Evolutionary conservation across 805 yeast genomes (phyloP).

Genomic region (Diddensiella caesifluorescens): DNA sequence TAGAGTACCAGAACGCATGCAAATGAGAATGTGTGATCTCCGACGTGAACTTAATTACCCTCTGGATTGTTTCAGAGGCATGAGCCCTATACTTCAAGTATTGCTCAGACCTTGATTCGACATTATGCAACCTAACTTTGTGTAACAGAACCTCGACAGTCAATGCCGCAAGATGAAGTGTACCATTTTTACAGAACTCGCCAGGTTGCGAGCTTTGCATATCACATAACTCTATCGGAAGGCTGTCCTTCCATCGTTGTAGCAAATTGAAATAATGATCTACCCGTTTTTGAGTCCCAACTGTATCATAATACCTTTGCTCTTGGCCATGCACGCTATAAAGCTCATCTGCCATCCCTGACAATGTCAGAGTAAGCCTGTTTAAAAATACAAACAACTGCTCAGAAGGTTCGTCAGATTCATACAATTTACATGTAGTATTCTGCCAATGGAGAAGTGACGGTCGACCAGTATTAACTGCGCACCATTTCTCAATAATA

Average conservation of each 20-base stretch:
- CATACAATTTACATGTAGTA: constrained; percentile 19
- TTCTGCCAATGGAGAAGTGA: constrained; percentile 21
- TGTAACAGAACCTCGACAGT: constrained; percentile 30
- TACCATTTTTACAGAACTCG: constrained; percentile 31
- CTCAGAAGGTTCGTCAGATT: constrained; percentile 25
- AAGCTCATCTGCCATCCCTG: constrained; percentile 23
- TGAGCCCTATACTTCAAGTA: constrained; percentile 23
- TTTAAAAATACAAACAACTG: constrained; percentile 28
- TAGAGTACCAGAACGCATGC: constrained; percentile 34
- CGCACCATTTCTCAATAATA: constrained; percentile 35
- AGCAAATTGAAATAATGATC: constrained; percentile 20
- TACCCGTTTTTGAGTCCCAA: constrained; percentile 15
- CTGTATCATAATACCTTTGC: constrained; percentile 12
- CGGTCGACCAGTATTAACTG: constrained; percentile 33
- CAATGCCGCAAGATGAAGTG: constrained; percentile 27
- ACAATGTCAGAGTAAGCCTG: constrained; percentile 27
- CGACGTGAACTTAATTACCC: constrained; percentile 28
- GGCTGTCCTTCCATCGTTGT: constrained; percentile 23
- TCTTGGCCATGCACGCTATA: constrained; percentile 20
- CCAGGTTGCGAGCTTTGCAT: constrained; percentile 25
- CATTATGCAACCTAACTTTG: constrained; percentile 25
- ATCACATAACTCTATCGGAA: constrained; percentile 26
- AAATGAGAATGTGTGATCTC: constrained; percentile 33
- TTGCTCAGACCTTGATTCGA: constrained; percentile 16
- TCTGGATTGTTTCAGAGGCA: constrained; percentile 28